These are phyloP conservation scores for Clausena lansium DNA, from an alignment of 345 rosid genomes.

Conservation along the genomic window DNA sequence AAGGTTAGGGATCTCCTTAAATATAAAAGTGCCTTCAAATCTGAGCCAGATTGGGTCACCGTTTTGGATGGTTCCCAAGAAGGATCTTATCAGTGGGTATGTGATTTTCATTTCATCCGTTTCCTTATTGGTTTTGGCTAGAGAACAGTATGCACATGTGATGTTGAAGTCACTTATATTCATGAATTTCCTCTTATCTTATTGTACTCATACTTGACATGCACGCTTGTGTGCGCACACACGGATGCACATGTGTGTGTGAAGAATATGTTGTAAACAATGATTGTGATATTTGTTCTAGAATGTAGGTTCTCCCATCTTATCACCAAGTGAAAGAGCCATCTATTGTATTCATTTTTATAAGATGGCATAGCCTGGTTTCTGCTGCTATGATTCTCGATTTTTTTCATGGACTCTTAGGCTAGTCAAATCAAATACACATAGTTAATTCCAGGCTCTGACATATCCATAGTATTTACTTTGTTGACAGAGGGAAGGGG, in stretches of 20 bases:
- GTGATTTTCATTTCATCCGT: conserved; percentile 15
- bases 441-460: neutral
- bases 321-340: neutral
- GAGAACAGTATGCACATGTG: neutral
- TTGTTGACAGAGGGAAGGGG: neutral
- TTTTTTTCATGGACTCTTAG: neutral
- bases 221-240: neutral
- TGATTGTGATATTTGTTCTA: neutral
- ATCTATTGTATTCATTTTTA: neutral
- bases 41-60: conserved; percentile 56
- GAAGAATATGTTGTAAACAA: neutral
- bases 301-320: neutral
- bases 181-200: neutral
- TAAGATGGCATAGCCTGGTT: neutral
- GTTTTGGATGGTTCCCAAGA: conserved; percentile 96
- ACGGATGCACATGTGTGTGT: neutral
- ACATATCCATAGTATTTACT: neutral
- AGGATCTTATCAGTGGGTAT: conserved; percentile 98
- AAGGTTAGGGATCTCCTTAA: conserved; percentile 87
- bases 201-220: neutral
- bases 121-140: neutral
- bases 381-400: neutral
- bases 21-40: conserved; percentile 71
- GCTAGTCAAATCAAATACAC: neutral
- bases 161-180: neutral